These are phyloP conservation scores for Alternaria sp. DNA, from an alignment of 2,329 filamentous ascomycete species.

Conservation along the genomic window DNA sequence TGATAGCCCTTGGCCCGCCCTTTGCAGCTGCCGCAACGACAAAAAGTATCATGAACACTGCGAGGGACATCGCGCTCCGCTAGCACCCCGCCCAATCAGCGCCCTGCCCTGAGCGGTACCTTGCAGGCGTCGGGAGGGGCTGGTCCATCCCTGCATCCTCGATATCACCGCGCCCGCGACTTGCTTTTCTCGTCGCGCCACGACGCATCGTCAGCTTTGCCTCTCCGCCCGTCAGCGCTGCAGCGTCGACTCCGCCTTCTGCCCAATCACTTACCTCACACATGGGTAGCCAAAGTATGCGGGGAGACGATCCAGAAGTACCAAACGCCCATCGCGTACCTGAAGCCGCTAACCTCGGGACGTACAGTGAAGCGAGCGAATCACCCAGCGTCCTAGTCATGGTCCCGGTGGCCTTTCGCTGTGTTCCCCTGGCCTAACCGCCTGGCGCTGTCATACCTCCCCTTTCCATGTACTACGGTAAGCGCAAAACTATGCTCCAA, in stretches of 20 bases:
- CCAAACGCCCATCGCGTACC: constrained; percentile 23
- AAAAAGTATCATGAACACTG: constrained; percentile 14
- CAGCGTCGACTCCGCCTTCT: background rate
- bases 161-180: background rate
- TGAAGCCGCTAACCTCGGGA: constrained; percentile 30
- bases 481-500: background rate
- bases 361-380: constrained; percentile 24
- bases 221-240: constrained; percentile 3
- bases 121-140: constrained; percentile 21
- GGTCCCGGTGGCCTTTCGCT: constrained; percentile 12
- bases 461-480: constrained; percentile 15
- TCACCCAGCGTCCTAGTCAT: constrained; percentile 19
- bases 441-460: constrained; percentile 22
- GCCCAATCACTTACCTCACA: constrained; percentile 2
- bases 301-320: constrained; percentile 16
- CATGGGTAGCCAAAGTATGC: constrained; percentile 3
- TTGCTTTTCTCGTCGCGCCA: background rate
- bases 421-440: constrained; percentile 28
- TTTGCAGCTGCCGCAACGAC: constrained; percentile 20
- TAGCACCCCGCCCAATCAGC: constrained; percentile 20
- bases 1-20: constrained; percentile 9
- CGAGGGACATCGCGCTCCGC: constrained; percentile 9
- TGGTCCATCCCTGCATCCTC: constrained; percentile 8
- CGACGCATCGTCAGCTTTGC: constrained; percentile 2
- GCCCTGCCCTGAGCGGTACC: constrained; percentile 19